Base-by-base conservation (phyloP, 2,329 filamentous ascomycete genomes). In the Ophiostoma sp. region DNA sequence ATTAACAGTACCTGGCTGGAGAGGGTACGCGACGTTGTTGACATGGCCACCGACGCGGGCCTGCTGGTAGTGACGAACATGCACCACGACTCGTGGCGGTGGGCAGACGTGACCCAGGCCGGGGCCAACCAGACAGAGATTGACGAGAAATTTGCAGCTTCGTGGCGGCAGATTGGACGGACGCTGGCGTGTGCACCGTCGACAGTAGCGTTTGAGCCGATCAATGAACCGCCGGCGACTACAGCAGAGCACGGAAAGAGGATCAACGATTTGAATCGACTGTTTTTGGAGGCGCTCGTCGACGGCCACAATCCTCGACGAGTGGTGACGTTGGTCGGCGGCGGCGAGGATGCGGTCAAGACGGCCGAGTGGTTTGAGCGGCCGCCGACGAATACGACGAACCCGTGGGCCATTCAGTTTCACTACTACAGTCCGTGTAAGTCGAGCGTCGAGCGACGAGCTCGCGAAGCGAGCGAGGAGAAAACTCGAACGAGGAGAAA, bases 391-490 rank as follows among this genome's bases (percentile, higher is more conserved):
- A 83, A 84, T 39, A 86, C 85, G 55, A 83, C 83, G 15, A 88
- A 88, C 73, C 88, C 88, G 0, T 90, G 87, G 84, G 87, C 85
- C 0, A 83, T 90, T 39, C 88, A 90, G 77, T 89, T 88, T 77
- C 89, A 90, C 77, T 90, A 89, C 79, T 90, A 90, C 80, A 85
- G 83, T 9, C 87, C 87, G 12, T 88, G 77, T 78, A 72, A 73
- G 77, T 73, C 31, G 15, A 52, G 25, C 7, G 25, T 45, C 6
- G 19, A 36, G n/a, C 22, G 25, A 52, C 52, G 52, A 28, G 28
- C 52, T 9, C 28, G 22, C 52, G 22, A 15, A 28, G 17, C 28
- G 57, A 42, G 33, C 15, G 33, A 25, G 17, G 11, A 42, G 9
- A 36, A 36, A 50, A 52, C 0, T 19, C 48, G 17, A 48, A 19